Evolutionary conservation across 768 basidiomycete species (phyloP), one percentile per base, ranked within the genome.

Genomic region (Lyophyllum atratum): DNA sequence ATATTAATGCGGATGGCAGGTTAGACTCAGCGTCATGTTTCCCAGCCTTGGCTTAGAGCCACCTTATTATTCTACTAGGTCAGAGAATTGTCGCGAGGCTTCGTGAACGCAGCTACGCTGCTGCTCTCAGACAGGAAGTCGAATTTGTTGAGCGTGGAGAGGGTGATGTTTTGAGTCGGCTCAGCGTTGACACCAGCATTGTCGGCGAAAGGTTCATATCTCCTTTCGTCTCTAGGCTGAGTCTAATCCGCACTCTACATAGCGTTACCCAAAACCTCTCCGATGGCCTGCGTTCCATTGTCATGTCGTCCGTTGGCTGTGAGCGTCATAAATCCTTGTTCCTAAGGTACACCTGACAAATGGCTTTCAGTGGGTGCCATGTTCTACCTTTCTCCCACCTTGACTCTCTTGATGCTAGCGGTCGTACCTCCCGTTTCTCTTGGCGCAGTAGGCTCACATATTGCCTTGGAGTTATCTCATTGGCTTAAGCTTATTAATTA

Each of bases 301-400:
- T 98, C 31, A 95, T 96, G 80, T 92, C 94, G 29, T 85, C 89
- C n/a, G 95, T 94, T 62, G 96, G 96, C 51, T 79, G 93, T 95
- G 71, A 71, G 90, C 80, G 10, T 47, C 9, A 17, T 47, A 19
- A n/a, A 3, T 47, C 26, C 6, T 17, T 9, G 28, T 29, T 28
- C 17, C 2, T 9, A 17, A 19, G 17, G 11, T 52, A 15, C 54
- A 12, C 25, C 5, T 48, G 54, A 39, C 8, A 29, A 19, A 49
- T 22, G 21, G 19, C 29, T 45, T 53, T 7, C 64, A 91, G 94
- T 98, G 60, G 93, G 90, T 45, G 92, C 93, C 40, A 99, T 98
- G 96, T 86, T 98, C 64, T 95, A 89, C 72, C 83, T 96, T 53
- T 95, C 91, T 0, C 90, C 92, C 0, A 89, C 87, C 40, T 75